Percentiles rank a stretch among this genome's conserved stretches.
These are phyloP conservation scores for Suhomyces yuchorum DNA, from an alignment of 1,139 yeast species.

Conservation along the genomic window DNA sequence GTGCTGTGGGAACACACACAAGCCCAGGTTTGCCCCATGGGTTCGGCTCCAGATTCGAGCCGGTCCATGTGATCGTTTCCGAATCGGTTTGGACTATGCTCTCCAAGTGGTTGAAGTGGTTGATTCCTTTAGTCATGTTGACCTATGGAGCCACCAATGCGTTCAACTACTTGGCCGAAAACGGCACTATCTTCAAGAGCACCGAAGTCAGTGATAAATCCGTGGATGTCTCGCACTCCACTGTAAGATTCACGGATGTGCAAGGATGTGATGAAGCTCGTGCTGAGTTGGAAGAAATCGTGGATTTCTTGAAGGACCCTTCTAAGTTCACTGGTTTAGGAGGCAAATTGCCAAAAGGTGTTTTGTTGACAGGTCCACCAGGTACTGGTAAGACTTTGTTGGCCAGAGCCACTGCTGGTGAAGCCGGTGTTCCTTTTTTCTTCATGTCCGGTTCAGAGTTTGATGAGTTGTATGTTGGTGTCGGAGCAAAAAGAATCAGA, in stretches of 20 bases:
- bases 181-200: conserved; percentile 80
- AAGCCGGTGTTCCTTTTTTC: conserved; percentile 98
- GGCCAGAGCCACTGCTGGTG: conserved; percentile 99
- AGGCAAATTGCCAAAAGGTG: conserved; percentile 97
- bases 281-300: conserved; percentile 94
- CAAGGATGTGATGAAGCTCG: conserved; percentile 99
- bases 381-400: conserved; percentile 98
- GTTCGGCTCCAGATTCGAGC: conserved; percentile 61
- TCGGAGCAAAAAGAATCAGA: conserved; percentile 96
- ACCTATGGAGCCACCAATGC: conserved; percentile 76
- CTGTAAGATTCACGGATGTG: conserved; percentile 88
- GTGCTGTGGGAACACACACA: conserved; percentile 22
- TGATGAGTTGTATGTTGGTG: conserved; percentile 97
- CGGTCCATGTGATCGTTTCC: conserved; percentile 87
- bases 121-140: conserved; percentile 73
- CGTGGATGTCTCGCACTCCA: conserved; percentile 82
- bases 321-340: conserved; percentile 95
- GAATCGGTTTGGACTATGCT: conserved; percentile 77
- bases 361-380: conserved; percentile 95
- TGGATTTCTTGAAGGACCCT: conserved; percentile 94
- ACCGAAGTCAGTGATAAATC: conserved; percentile 74
- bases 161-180: conserved; percentile 78
- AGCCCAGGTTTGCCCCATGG: conserved; percentile 38
- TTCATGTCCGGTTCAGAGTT: conserved; percentile 99
- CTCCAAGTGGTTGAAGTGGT: conserved; percentile 89